Base-by-base conservation (phyloP, 1,284 basidiomycete genomes). In the Athelia psychrophila region DNA sequence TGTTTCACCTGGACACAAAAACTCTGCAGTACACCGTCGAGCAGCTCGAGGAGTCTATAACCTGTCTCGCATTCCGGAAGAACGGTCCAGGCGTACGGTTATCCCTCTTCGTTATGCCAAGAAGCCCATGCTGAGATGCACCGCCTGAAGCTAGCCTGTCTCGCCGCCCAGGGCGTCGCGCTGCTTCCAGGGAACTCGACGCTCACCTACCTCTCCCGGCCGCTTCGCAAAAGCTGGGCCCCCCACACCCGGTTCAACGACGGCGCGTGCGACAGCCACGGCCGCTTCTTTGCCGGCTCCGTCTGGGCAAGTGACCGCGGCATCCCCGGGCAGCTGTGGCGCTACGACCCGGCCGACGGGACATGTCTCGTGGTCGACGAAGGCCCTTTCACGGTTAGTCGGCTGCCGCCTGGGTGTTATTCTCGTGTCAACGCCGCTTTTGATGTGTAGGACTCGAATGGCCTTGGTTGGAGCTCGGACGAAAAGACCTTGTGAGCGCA, bases 251-350 rank as follows among this genome's bases (percentile, higher is more conserved):
- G 85, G 44, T 86, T 88, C 69, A 88, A 88, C 63, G 84, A 87
- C 60, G 86, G 85, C 35, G 84, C 76, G 3, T 87, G 84, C 61
- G 84, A 87, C 59, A 74, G 69, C 55, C 67, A 73, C 57, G 85
- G 85, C 4, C 76, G 83, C 40, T 87, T 83, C 63, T 79, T 86
- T 58, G 80, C 82, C 38, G 86, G 84, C 27, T 83, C 83, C 1
- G 62, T 87, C 45, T 76, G 71, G 58, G 79, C 78, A 42, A 68
- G 72, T 57, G 71, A 77, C 47, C 73, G 70, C 36, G 66, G 65
- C 20, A 72, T 86, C 40, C 74, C 79, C 1, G 84, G 86, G 8
- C 72, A 78, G 57, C 67, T 87, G 44, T 86, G 80, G 66, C 72
- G 74, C 62, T 84, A 79, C 59, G 83, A 86, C 61, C 80, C 84